Conservation (phyloP, 1,139 yeast species). For the Pichia sp. region DNA sequence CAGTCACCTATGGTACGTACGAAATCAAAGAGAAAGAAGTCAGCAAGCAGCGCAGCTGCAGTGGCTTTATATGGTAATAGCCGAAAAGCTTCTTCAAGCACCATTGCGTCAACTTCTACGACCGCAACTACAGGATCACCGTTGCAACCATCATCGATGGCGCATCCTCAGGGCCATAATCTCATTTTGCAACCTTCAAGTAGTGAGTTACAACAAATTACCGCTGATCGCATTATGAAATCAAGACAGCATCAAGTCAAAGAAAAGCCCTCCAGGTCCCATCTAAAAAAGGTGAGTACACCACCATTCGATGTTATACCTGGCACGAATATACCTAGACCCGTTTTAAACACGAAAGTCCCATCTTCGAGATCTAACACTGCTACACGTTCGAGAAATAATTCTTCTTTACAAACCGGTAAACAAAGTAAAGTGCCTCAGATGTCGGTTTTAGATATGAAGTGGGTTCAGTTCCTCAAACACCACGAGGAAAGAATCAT, state of each 20-base stretch:
- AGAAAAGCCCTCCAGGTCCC: background rate
- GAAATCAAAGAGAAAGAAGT: slow-evolving; percentile 6
- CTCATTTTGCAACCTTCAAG: slow-evolving; percentile 2
- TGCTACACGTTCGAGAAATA: slow-evolving; percentile 16
- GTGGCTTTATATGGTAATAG: slow-evolving; percentile 20
- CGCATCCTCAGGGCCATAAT: background rate
- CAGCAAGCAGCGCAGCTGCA: slow-evolving; percentile 23
- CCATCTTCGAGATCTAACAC: slow-evolving; percentile 23
- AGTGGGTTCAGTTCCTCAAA: slow-evolving; percentile 61
- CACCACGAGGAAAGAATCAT: slow-evolving; percentile 69
- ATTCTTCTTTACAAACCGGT: slow-evolving; percentile 17
- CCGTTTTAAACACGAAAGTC: slow-evolving; percentile 43
- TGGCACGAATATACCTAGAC: slow-evolving; percentile 56
- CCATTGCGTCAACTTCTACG: slow-evolving; percentile 3
- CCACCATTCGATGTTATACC: slow-evolving; percentile 37
- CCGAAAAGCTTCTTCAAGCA: slow-evolving; percentile 5
- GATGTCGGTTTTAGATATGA: slow-evolving; percentile 56
- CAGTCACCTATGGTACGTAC: background rate
- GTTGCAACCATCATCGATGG: background rate
- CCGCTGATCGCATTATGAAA: slow-evolving; percentile 16
- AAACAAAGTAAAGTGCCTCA: slow-evolving; percentile 46
- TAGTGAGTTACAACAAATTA: slow-evolving; percentile 9
- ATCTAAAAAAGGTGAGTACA: background rate
- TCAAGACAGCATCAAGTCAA: slow-evolving; percentile 6
- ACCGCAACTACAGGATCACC: background rate